phyloP scores from a whole-genome alignment of 2,329 filamentous ascomycete genomes.

The Fusarium torreyae region DNA sequence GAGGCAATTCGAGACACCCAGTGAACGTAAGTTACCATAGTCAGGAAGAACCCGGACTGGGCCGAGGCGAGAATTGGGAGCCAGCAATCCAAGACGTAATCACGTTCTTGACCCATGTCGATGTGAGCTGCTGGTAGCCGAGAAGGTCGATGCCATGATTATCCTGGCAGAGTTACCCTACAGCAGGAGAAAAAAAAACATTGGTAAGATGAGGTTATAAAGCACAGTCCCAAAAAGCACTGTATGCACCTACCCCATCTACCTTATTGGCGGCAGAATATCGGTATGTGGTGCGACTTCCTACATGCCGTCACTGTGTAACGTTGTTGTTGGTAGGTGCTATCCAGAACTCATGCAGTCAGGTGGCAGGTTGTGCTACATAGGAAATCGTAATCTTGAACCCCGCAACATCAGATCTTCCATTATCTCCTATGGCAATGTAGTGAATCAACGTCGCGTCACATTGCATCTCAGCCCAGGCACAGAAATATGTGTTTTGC shows the following conservation, averaged over 20 bases:
- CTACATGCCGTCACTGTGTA: slow-evolving; percentile 11
- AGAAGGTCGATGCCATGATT: not conserved
- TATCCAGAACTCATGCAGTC: slow-evolving; percentile 2
- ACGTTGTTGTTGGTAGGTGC: slow-evolving; percentile 21
- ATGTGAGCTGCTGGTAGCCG: slow-evolving; percentile 16
- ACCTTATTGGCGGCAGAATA: not conserved
- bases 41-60: not conserved
- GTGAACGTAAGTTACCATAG: not conserved
- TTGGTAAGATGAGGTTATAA: not conserved
- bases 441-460: slow-evolving; percentile 19
- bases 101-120: slow-evolving; percentile 5
- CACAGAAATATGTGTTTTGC: slow-evolving; percentile 27
- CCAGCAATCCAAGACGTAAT: slow-evolving; percentile 12
- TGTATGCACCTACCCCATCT: slow-evolving; percentile 4
- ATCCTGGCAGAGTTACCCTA: slow-evolving; percentile 30
- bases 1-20: slow-evolving; percentile 14
- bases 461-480: slow-evolving; percentile 39
- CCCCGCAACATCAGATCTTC: slow-evolving; percentile 32
- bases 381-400: slow-evolving; percentile 20
- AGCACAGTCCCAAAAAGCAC: slow-evolving; percentile 19
- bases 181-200: not conserved
- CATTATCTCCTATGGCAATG: slow-evolving; percentile 14
- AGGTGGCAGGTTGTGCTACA: slow-evolving; percentile 26
- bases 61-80: not conserved
- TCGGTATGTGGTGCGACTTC: slow-evolving; percentile 8